Evolutionary conservation across 495 filamentous ascomycete species (phyloP).

Genomic region (Daldinia childiae): DNA sequence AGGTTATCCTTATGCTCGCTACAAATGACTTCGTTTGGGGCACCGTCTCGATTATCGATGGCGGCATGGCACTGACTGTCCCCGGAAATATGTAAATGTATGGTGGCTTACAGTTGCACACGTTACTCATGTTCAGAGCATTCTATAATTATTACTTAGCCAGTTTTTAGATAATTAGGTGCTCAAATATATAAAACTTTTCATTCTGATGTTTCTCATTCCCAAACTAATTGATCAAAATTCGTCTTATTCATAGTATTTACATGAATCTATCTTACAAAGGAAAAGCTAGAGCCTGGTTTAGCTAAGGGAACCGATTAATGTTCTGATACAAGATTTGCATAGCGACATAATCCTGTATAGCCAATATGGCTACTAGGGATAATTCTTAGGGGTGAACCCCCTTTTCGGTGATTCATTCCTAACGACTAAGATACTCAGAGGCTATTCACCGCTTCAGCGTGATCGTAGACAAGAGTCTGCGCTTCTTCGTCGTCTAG

Average conservation of each 20-base stretch:
- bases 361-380: neutral
- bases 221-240: no score
- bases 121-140: neutral
- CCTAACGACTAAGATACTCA: neutral
- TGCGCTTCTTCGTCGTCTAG: constrained; percentile 64
- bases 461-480: constrained; percentile 67
- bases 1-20: constrained; percentile 40
- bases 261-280: neutral
- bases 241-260: no score
- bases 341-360: no score
- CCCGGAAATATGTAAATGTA: constrained; percentile 17
- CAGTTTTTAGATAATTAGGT: no score
- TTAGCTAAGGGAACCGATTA: neutral
- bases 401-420: neutral
- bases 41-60: constrained; percentile 36
- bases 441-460: constrained; percentile 54
- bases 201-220: no score
- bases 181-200: neutral
- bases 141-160: no score
- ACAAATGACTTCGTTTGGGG: constrained; percentile 46
- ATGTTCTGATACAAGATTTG: no score
- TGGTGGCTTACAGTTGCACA: neutral
- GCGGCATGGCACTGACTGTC: constrained; percentile 20
- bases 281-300: neutral
- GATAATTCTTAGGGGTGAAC: neutral